Percentiles rank a stretch among this genome's conserved stretches.
phyloP scores from a whole-genome alignment of 306 rosid species.

The Vigna trinervia region DNA sequence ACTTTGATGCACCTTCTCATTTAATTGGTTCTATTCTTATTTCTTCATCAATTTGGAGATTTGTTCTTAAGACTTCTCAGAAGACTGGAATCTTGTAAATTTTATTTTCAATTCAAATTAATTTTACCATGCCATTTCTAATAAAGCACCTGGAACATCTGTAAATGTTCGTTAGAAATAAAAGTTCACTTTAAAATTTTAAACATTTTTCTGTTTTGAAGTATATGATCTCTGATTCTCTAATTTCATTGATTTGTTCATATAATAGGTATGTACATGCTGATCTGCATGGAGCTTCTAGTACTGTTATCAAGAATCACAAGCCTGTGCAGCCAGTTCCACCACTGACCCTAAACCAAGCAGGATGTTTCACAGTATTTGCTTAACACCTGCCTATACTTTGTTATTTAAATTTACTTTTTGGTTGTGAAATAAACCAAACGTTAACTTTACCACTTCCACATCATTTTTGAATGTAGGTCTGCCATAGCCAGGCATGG shows the following conservation, averaged over 20 bases:
- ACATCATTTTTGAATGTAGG: slow-evolving; percentile 59
- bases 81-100: slow-evolving; percentile 1
- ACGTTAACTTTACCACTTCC: slow-evolving; percentile 29
- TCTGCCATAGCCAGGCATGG: slow-evolving; percentile 99
- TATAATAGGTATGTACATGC: slow-evolving; percentile 88
- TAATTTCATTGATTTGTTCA: slow-evolving; percentile 49
- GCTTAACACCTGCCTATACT: slow-evolving; percentile 19
- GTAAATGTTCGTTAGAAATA: slow-evolving; percentile 5
- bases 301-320: slow-evolving; percentile 91
- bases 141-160: slow-evolving; percentile 22
- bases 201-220: slow-evolving; percentile 23
- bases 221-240: slow-evolving; percentile 47
- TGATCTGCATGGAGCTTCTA: slow-evolving; percentile 96
- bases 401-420: slow-evolving; percentile 40
- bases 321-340: slow-evolving; percentile 89
- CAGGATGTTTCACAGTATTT: slow-evolving; percentile 96
- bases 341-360: slow-evolving; percentile 91
- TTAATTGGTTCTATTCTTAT: not conserved
- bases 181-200: slow-evolving; percentile 9
- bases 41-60: not conserved
- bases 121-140: not conserved
- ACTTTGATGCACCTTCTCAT: not conserved
- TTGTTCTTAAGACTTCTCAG: not conserved
- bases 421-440: slow-evolving; percentile 43
- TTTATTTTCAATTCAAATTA: slow-evolving; percentile 4